Base-by-base conservation (phyloP, 345 rosid genomes). In the Alliaria petiolata region DNA sequence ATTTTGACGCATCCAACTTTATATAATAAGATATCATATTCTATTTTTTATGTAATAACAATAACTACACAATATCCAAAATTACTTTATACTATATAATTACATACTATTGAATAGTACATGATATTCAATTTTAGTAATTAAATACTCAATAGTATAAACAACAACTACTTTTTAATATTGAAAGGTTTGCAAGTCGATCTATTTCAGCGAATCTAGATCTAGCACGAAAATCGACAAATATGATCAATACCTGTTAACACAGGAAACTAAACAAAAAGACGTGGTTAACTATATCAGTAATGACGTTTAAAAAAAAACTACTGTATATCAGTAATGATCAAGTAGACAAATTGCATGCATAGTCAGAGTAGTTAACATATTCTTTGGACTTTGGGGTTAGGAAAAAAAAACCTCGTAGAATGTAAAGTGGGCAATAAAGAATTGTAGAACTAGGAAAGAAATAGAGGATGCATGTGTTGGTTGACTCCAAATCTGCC, bases 401-500 rank as follows among this genome's bases (percentile, higher is more conserved):
- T 33, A n/a, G 31, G 6, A 28, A 5, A 5, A 3, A 22, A 39
- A 33, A 34, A 57, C 38, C 28, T 35, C 35, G 66, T 58, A 35
- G 5, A 47, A 38, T 59, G 33, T 38, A 30, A 30, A 60, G 25
- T 0, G 53, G 53, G 17, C 3, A 39, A 20, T 51, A n/a, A 51
- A 52, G 20, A 40, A 52, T 20, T 42, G 55, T 52, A 52, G 62
- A 49, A 61, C 38, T 62, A 31, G 28, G 69, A 62, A 15, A 31
- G 34, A 42, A 20, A 20, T 52, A 62, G n/a, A 38, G 76, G n/a
- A 28, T 11, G 19, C 76, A 62, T 53, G 76, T 53, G 76, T 15
- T 51, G 68, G 25, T 62, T 52, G 67, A 52, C 42, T 45, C 54
- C 34, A 39, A 40, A 61, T 51, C 69, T 40, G 5, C 25, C 62